Percentiles rank a stretch among this genome's conserved stretches.
These are phyloP conservation scores for Auricularia sp. DNA, from an alignment of 768 basidiomycete species.

Conservation along the genomic window DNA sequence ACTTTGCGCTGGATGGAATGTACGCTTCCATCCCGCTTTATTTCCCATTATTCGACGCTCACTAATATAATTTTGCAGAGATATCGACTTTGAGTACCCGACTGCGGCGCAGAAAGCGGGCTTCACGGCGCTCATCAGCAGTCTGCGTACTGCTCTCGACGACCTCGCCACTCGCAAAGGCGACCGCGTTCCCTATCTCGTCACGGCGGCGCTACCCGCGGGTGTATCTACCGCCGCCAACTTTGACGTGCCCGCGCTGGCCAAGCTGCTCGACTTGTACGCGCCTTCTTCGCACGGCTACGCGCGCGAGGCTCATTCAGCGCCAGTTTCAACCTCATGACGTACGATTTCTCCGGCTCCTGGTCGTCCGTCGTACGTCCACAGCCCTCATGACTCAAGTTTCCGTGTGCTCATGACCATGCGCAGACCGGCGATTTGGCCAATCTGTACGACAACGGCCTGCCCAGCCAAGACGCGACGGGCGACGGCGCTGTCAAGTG, in stretches of 20 bases:
- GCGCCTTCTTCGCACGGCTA: no score
- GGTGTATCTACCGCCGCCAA: not conserved
- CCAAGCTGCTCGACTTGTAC: not conserved
- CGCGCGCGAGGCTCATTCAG: no score
- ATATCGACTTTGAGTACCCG: slow-evolving; percentile 76
- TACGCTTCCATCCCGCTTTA: slow-evolving; percentile 19
- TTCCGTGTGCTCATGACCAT: not conserved
- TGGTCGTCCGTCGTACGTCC: slow-evolving; percentile 17
- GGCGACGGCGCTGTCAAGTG: slow-evolving; percentile 57
- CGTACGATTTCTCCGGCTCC: slow-evolving; percentile 68
- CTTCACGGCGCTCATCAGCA: slow-evolving; percentile 53
- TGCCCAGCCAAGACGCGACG: slow-evolving; percentile 39
- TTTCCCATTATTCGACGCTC: not conserved
- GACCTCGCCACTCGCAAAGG: slow-evolving; percentile 48
- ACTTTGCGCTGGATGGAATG: slow-evolving; percentile 79
- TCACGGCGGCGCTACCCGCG: slow-evolving; percentile 28
- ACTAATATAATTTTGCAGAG: slow-evolving; percentile 13
- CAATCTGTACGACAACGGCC: slow-evolving; percentile 52
- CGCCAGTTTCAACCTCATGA: slow-evolving; percentile 18
- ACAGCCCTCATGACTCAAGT: not conserved
- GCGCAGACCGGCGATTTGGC: slow-evolving; percentile 43
- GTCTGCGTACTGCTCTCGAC: slow-evolving; percentile 53
- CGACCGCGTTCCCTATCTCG: slow-evolving; percentile 46
- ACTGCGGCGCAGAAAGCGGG: slow-evolving; percentile 49
- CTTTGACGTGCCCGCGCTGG: not conserved